phyloP scores from a whole-genome alignment of 768 basidiomycete species.

The Suillus americanus region DNA sequence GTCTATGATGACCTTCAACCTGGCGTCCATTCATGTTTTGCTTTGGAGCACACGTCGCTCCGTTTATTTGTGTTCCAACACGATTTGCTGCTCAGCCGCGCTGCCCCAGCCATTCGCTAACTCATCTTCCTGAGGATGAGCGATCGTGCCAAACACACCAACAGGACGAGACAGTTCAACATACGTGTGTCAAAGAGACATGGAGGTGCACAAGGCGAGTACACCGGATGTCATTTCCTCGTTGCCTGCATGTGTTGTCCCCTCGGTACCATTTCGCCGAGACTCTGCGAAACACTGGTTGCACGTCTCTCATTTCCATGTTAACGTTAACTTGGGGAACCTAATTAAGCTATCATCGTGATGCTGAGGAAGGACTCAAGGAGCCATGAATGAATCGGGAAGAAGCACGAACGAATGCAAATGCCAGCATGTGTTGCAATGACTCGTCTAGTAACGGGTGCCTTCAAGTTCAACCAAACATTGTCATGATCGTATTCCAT shows the following conservation, averaged over 20 bases:
- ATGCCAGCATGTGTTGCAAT: no score
- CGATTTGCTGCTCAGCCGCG: no score
- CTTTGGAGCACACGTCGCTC: background rate
- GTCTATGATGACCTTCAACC: no score
- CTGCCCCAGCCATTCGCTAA: no score
- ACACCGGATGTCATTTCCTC: background rate
- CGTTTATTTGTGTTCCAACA: background rate
- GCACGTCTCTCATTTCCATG: no score
- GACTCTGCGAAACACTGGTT: no score
- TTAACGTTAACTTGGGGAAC: no score
- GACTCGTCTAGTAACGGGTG: background rate
- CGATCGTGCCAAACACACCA: background rate
- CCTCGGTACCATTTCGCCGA: background rate
- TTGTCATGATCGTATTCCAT: background rate
- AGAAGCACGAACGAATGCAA: no score
- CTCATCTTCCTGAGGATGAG: no score
- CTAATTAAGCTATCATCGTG: no score
- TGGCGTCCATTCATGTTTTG: background rate
- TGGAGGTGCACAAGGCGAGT: background rate
- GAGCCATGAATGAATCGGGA: no score
- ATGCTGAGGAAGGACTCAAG: no score
- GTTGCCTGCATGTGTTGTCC: background rate
- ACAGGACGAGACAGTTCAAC: background rate
- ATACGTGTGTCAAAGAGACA: background rate
- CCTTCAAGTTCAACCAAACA: background rate